Evolutionary conservation across 176 grass and related monocot genomes (phyloP), one percentile per base, ranked within the genome.

Genomic region (Eragrostis nindensis): DNA sequence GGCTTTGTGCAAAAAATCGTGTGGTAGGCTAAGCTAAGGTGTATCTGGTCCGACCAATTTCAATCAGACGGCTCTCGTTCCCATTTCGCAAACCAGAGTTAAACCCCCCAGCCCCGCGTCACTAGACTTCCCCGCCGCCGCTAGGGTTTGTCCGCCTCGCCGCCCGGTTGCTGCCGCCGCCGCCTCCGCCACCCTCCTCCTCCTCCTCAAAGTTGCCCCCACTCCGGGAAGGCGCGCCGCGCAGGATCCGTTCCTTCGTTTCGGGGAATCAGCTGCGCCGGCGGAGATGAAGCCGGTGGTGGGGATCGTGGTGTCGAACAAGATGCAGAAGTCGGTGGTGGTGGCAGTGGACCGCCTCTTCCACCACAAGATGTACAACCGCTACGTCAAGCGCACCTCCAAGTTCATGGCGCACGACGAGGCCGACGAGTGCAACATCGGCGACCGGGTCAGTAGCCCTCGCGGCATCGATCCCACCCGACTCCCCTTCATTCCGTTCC

Each of bases 351-450:
- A 99, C 72, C 92, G 86, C 57, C 86, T 99, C 78, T 99, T 99
- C 86, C 90, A 99, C 75, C 61, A 99, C 79, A 98, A 91, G 81
- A 3, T 91, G 60, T 98, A 98, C 84, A 95, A 95, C 61, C 86
- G 92, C 75, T 98, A 93, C 54, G 90, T 95, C 78, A 95, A 95
- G 84, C 92, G 95, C 86, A 98, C 95, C 71, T 92, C 89, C 86
- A 98, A 95, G 61, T 95, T 98, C 90, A 95, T 95, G 95, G 95
- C 95, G 25, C 95, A 98, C 71, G 92, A 99, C 18, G 84, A 95
- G 79, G 53, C 44, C n/a, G 60, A 93, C 1, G 76, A 64, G 24
- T 95, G 92, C 84, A 91, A 76, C 82, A 99, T 99, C 52, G 88
- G 92, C 19, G 96, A 99, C 78, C 89, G 92, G 71, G 96, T 95